These are phyloP conservation scores for Yamagishiella unicocca DNA, from an alignment of 139 green algal genomes.

Conservation along the genomic window DNA sequence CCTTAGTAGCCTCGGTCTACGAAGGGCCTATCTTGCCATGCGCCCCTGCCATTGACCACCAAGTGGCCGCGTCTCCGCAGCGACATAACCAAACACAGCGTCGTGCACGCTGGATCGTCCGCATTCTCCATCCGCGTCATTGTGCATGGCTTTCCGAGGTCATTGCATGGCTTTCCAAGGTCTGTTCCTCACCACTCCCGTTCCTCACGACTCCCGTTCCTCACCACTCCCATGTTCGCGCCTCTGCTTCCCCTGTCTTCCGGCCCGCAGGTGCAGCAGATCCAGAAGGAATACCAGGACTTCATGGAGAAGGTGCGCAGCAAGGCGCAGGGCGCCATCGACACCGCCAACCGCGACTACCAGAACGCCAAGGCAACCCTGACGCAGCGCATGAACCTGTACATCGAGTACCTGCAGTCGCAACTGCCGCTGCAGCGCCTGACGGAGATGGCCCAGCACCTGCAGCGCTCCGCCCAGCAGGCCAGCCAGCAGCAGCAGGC, in stretches of 20 bases:
- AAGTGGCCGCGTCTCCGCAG: too few relatives aligned
- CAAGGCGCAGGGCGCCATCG: slow-evolving; percentile 85
- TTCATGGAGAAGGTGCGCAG: slow-evolving; percentile 87
- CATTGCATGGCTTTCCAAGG: too few relatives aligned
- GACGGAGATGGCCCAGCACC: slow-evolving; percentile 61
- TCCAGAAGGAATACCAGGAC: slow-evolving; percentile 90
- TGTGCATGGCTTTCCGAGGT: too few relatives aligned
- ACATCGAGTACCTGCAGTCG: slow-evolving; percentile 77
- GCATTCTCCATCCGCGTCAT: too few relatives aligned
- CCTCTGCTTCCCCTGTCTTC: background rate
- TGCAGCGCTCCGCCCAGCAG: slow-evolving; percentile 53
- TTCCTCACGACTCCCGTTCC: too few relatives aligned
- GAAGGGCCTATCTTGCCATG: too few relatives aligned
- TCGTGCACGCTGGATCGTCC: too few relatives aligned
- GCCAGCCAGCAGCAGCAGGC: slow-evolving; percentile 26
- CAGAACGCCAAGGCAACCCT: slow-evolving; percentile 71
- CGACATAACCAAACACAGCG: too few relatives aligned
- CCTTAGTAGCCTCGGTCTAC: too few relatives aligned
- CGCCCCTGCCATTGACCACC: too few relatives aligned
- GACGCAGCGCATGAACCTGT: slow-evolving; percentile 73
- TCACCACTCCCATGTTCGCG: too few relatives aligned
- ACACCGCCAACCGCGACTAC: slow-evolving; percentile 85
- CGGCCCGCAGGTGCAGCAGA: slow-evolving; percentile 69
- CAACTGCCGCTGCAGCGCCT: slow-evolving; percentile 63
- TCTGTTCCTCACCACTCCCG: too few relatives aligned